Conservation (phyloP, 495 filamentous ascomycete species). For the Jackrogersella minutella region DNA sequence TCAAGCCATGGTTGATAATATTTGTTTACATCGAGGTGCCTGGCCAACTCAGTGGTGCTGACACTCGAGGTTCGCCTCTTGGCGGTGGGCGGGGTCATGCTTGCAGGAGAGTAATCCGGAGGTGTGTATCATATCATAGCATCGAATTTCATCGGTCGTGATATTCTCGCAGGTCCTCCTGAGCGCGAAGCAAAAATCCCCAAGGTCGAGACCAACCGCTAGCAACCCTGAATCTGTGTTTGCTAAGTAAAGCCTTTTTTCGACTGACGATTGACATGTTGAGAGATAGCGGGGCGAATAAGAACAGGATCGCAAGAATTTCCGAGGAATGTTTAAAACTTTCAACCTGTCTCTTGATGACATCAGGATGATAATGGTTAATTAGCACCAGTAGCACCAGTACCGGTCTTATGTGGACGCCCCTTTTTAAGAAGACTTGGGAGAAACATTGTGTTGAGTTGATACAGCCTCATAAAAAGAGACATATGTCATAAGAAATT, state of each 20-base stretch:
- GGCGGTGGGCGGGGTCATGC: slow-evolving; percentile 11
- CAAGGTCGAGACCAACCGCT: slow-evolving; percentile 21
- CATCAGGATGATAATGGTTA: slow-evolving; percentile 5
- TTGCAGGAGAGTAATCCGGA: not conserved
- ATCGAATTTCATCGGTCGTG: not conserved
- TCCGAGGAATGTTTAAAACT: not conserved
- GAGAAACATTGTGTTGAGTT: no score
- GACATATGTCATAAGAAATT: no score
- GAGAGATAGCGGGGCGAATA: not conserved
- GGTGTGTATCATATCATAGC: not conserved
- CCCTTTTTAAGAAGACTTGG: no score
- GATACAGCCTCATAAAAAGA: no score
- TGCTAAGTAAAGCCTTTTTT: not conserved
- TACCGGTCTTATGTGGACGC: no score
- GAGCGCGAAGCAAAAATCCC: slow-evolving; percentile 17
- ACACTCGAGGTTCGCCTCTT: slow-evolving; percentile 31
- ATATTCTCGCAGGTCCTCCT: slow-evolving; percentile 15
- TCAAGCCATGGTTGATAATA: slow-evolving; percentile 43
- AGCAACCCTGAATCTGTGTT: not conserved
- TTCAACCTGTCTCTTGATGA: slow-evolving; percentile 6
- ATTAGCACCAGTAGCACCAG: no score
- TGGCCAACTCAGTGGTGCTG: slow-evolving; percentile 30
- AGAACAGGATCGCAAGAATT: not conserved
- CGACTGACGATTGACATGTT: not conserved
- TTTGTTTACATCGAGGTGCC: slow-evolving; percentile 37